phyloP scores from a whole-genome alignment of 495 filamentous ascomycete genomes.

The Penicillium desertorum region DNA sequence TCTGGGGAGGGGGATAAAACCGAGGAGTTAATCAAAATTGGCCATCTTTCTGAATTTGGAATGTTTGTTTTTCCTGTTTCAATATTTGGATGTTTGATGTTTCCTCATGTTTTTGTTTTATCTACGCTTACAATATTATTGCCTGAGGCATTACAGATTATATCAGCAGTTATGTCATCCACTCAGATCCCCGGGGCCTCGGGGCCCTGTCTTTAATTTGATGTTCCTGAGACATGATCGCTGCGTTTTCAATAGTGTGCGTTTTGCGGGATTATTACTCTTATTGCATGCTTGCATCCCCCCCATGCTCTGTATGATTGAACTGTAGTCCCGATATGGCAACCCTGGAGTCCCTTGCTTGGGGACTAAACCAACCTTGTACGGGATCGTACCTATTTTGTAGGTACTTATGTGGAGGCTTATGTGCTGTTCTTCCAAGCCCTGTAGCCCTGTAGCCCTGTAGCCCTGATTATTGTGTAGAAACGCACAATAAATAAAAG shows the following conservation, averaged over 20 bases:
- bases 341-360: conserved; percentile 4
- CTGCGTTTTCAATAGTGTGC: conserved; percentile 1
- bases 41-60: conserved; percentile 2
- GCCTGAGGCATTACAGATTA: background rate
- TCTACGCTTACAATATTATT: background rate
- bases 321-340: conserved; percentile 3
- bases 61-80: background rate
- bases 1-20: background rate
- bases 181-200: background rate
- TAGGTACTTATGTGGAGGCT: background rate
- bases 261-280: background rate
- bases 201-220: background rate
- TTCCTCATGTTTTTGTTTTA: background rate
- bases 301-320: background rate
- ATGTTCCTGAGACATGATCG: conserved; percentile 1
- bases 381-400: background rate
- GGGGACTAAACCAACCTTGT: background rate
- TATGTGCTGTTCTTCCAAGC: background rate
- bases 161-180: conserved; percentile 2
- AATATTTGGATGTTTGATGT: background rate
- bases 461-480: background rate
- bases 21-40: background rate
- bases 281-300: conserved; percentile 7
- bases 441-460: background rate
- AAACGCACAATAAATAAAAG: background rate